Evolutionary conservation across 257 asterid species (phyloP), one percentile per base, ranked within the genome.

Genomic region (Avicennia marina): DNA sequence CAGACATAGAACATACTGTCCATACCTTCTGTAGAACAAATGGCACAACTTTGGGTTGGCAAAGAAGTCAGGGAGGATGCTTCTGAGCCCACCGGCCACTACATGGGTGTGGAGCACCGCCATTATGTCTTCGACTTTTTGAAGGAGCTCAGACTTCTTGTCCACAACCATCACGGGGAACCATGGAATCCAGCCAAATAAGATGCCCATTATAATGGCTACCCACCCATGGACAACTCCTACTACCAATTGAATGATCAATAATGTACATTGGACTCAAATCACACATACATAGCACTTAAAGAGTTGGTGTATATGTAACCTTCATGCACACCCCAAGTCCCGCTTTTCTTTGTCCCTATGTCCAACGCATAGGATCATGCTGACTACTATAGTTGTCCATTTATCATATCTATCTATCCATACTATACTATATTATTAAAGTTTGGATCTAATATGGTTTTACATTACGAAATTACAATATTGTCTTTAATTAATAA

Each of bases 221-320:
- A 88, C 95, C 95, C 95, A 85, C 18, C 86, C 78, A 18, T 85
- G 95, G 4, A 85, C 88, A 26, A 82, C 81, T 25, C 90, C 94
- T 85, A 58, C 9, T n/a, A n/a, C n/a, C n/a, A n/a, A n/a, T n/a
- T n/a, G n/a, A n/a, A n/a, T n/a, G n/a, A n/a, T 20, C 56, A 42
- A 26, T 33, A 4, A 21, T 11, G 6, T 17, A 34, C 9, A 22
- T 9, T 42, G 19, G 4, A 21, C 2, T 7, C 3, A 19, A 22
- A 4, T 40, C 4, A 45, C 41, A n/a, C n/a, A n/a, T n/a, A n/a
- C n/a, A n/a, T n/a, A n/a, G n/a, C n/a, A n/a, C n/a, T n/a, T n/a
- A n/a, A n/a, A n/a, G n/a, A n/a, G n/a, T n/a, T n/a, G n/a, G n/a
- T n/a, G n/a, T n/a, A n/a, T n/a, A n/a, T n/a, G n/a, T n/a, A n/a